phyloP scores from a whole-genome alignment of 2,329 filamentous ascomycete genomes.

The Cladosporium sp. region DNA sequence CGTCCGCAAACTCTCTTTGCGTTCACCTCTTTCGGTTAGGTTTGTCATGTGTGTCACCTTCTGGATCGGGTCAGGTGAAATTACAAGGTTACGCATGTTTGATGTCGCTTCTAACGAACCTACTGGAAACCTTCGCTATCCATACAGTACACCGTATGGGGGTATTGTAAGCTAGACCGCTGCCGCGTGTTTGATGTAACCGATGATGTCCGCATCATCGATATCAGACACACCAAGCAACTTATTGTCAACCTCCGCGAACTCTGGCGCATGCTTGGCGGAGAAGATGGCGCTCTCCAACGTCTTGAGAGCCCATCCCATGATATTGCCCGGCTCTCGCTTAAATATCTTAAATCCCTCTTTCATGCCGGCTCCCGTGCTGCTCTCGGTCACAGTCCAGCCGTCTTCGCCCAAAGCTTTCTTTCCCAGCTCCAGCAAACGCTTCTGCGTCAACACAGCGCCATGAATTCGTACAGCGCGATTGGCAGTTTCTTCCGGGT shows the following conservation, averaged over 20 bases:
- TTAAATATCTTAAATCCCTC: conserved; percentile 34
- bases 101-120: not conserved
- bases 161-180: not conserved
- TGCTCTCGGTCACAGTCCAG: conserved; percentile 26
- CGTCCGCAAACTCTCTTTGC: not conserved
- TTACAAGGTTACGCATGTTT: not conserved
- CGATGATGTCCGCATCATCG: not conserved
- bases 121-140: not conserved
- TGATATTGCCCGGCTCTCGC: conserved; percentile 27
- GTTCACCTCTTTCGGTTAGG: not conserved
- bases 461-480: conserved; percentile 41
- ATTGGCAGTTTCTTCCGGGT: conserved; percentile 39
- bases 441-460: conserved; percentile 39
- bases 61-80: not conserved
- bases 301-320: conserved; percentile 33
- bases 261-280: conserved; percentile 36
- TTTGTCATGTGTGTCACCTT: not conserved
- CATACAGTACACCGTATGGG: not conserved
- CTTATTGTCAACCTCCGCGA: conserved; percentile 39
- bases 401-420: conserved; percentile 36
- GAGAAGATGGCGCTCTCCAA: conserved; percentile 33
- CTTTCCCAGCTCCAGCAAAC: conserved; percentile 38
- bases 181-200: not conserved
- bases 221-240: conserved; percentile 38
- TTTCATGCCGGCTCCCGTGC: conserved; percentile 34